A percentile compares a stretch with the other conserved stretches of the same genome.
Evolutionary conservation across 371 early-diverging fungal genomes (phyloP).

Genomic region (Racocetra persica): DNA sequence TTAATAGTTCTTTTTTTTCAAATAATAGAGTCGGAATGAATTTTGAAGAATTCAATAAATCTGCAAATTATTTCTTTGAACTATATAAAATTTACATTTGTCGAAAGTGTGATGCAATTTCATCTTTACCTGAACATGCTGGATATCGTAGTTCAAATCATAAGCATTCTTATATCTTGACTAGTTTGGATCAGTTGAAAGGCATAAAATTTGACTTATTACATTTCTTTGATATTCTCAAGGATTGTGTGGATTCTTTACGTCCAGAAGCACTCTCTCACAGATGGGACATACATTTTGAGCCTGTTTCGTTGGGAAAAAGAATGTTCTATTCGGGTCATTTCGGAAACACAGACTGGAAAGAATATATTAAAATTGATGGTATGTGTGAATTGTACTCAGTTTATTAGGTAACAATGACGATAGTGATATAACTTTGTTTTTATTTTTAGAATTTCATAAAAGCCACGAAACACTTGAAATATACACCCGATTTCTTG

Average conservation of each 20-base stretch:
- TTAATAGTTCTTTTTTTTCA: not conserved
- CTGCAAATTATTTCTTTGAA: conserved; percentile 7
- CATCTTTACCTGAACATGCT: not conserved
- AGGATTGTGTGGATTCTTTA: conserved; percentile 3
- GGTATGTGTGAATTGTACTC: not conserved
- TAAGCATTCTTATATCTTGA: not conserved
- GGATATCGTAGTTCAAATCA: conserved; percentile 12
- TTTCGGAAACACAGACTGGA: conserved; percentile 22
- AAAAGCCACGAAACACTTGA: not conserved
- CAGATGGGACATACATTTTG: conserved; percentile 8
- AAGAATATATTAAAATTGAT: conserved; percentile 22
- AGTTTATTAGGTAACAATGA: too few species aligned
- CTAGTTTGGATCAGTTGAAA: conserved; percentile 2
- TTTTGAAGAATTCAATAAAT: conserved; percentile 2
- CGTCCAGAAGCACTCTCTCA: not conserved
- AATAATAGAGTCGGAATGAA: not conserved
- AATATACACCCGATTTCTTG: conserved; percentile 10
- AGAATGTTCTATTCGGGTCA: not conserved
- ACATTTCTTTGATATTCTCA: conserved; percentile 20
- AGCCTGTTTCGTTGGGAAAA: not conserved
- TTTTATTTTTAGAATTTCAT: conserved; percentile 13
- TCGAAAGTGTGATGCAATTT: not conserved
- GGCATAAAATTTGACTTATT: conserved; percentile 19
- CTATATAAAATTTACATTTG: conserved; percentile 16
- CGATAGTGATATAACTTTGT: not conserved